Evolutionary conservation across 495 filamentous ascomycete species (phyloP), one percentile per base, ranked within the genome.

Genomic region (Mycothermus thermophilus): DNA sequence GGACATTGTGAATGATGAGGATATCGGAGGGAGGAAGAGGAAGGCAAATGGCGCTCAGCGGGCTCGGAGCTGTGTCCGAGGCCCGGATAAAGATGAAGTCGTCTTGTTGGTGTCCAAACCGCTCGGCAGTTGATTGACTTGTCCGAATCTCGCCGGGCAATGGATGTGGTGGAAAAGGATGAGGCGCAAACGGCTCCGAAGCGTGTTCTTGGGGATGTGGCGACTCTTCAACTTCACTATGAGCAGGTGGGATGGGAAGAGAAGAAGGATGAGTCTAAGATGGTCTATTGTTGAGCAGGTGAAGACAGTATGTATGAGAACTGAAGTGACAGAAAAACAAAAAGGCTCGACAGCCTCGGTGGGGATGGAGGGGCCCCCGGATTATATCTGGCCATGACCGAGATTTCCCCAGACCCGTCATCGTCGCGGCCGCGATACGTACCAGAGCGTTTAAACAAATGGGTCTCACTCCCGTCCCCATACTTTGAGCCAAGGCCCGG

Each of bases 331-430:
- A n/a, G n/a, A n/a, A n/a, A n/a, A n/a, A n/a, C n/a, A n/a, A n/a
- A n/a, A n/a, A n/a, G n/a, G n/a, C n/a, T n/a, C n/a, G n/a, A n/a
- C n/a, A 27, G 7, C 20, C n/a, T n/a, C n/a, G n/a, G n/a, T n/a
- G 38, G 26, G 38, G 37, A 27, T 16, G 26, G 31, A 18, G 37
- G 37, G 30, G n/a, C n/a, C n/a, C n/a, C n/a, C n/a, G n/a, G n/a
- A n/a, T n/a, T n/a, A n/a, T n/a, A n/a, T n/a, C n/a, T n/a, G n/a
- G n/a, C n/a, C n/a, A n/a, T n/a, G n/a, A n/a, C n/a, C n/a, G n/a
- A n/a, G n/a, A n/a, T n/a, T n/a, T n/a, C n/a, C n/a, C n/a, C n/a
- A n/a, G n/a, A n/a, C n/a, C n/a, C n/a, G n/a, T n/a, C n/a, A n/a
- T n/a, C n/a, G n/a, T n/a, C n/a, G n/a, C n/a, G n/a, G n/a, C n/a